Evolutionary conservation across 768 basidiomycete species (phyloP), one percentile per base, ranked within the genome.

Genomic region (Trametes coccinea): DNA sequence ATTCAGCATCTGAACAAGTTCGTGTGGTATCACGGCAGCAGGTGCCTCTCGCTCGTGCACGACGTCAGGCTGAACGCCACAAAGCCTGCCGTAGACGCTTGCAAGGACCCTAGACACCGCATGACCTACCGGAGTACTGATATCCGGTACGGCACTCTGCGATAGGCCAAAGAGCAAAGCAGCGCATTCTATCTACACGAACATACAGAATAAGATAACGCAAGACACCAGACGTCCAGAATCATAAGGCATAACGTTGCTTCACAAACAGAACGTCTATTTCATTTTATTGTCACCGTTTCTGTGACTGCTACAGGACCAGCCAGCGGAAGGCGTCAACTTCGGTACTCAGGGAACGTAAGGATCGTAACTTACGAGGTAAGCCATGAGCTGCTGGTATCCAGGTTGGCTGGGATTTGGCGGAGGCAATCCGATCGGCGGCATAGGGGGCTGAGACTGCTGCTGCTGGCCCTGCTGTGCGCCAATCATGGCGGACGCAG

Each of bases 311-410:
- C 48, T 44, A 33, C 22, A 11, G 11, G 6, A 37, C 11, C 34
- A 37, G 10, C 5, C 34, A 37, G 1, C 34, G 11, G 10, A 2
- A 30, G 30, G 33, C 7, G 39, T 57, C 8, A 53, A 39, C 16
- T 22, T 11, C 13, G 33, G 30, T 16, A 16, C 29, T 22, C 29
- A 49, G 11, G 14, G 29, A 5, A 8, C 27, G 7, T 29, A 31
- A 31, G 8, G 48, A 49, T 30, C 11, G 13, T 6, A 3, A 72
- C 84, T 74, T 61, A 89, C 88, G 64, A 88, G 76, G 68, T 84
- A 90, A 16, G 84, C 82, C 85, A 90, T 87, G 46, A 90, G 72
- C 66, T 88, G 85, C 66, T 86, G 85, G 65, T 86, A 88, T 50
- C 76, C 78, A 0, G 74, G 74, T 16, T 71, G 71, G 3, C 80